Conservation (phyloP, 2,329 filamentous ascomycete genomes). For the Penicillium frequentans region DNA sequence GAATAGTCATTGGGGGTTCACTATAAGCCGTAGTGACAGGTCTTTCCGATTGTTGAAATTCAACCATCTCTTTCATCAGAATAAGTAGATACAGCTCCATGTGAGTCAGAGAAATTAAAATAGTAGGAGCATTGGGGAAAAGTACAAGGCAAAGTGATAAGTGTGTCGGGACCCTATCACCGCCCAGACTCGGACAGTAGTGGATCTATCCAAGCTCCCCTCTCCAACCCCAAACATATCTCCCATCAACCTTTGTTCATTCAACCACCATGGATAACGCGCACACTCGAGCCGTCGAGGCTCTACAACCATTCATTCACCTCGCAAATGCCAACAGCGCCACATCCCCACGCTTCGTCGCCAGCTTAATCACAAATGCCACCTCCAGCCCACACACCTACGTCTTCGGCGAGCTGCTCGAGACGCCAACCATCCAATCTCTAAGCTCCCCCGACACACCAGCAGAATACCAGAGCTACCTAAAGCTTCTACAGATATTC, state of each 20-base stretch:
- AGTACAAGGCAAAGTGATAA: neutral
- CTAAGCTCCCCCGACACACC: slow-evolving; percentile 57
- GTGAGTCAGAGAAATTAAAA: no score
- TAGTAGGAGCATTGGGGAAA: no score
- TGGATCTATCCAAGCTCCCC: slow-evolving; percentile 1
- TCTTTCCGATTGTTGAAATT: no score
- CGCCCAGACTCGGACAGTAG: neutral
- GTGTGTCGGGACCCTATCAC: neutral
- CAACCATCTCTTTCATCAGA: no score
- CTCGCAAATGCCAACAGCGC: slow-evolving; percentile 76
- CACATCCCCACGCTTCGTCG: slow-evolving; percentile 74
- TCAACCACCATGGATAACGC: slow-evolving; percentile 44
- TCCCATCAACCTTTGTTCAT: neutral
- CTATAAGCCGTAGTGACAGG: no score
- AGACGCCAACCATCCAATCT: slow-evolving; percentile 73
- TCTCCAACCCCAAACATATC: neutral
- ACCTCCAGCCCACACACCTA: slow-evolving; percentile 89
- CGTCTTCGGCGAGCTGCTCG: slow-evolving; percentile 90
- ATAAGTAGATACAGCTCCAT: no score
- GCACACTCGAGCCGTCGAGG: slow-evolving; percentile 57
- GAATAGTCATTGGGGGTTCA: no score
- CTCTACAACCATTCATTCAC: slow-evolving; percentile 78
- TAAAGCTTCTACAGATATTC: slow-evolving; percentile 81
- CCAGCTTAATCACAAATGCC: slow-evolving; percentile 82
- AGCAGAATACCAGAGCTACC: slow-evolving; percentile 63